A percentile compares a stretch with the other conserved stretches of the same genome.
Conservation (phyloP, 495 filamentous ascomycete genomes). For the Xylaria castorea region DNA sequence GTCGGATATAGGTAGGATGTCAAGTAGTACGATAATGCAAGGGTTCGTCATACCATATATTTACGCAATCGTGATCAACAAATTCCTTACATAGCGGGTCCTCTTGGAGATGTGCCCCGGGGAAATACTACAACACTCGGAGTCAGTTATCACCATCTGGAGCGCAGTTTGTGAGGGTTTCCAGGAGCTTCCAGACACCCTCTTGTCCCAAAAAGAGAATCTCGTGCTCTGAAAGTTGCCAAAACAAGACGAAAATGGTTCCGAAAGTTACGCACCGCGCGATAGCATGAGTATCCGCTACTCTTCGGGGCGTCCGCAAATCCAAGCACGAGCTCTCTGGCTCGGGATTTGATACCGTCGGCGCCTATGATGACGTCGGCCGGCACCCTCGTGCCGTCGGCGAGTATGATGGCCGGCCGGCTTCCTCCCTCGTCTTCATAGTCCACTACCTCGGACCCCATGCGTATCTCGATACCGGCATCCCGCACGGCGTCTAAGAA, state of each 20-base stretch:
- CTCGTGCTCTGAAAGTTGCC: conserved; percentile 52
- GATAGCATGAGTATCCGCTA: conserved; percentile 57
- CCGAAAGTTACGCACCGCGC: conserved; percentile 33
- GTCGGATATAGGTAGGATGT: background rate
- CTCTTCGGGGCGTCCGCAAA: conserved; percentile 55
- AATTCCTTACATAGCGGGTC: conserved; percentile 54
- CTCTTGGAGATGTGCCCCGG: conserved; percentile 48
- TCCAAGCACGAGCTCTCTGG: conserved; percentile 53
- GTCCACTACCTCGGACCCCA: conserved; percentile 54
- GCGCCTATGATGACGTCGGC: conserved; percentile 45
- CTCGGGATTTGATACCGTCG: conserved; percentile 56
- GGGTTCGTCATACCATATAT: conserved; percentile 49
- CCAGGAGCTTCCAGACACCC: too few relatives aligned
- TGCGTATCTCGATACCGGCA: conserved; percentile 55
- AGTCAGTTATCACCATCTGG: too few relatives aligned
- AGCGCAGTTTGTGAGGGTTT: too few relatives aligned
- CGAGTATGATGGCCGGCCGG: conserved; percentile 50
- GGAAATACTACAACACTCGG: conserved; percentile 42
- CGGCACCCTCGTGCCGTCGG: conserved; percentile 39
- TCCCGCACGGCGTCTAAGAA: conserved; percentile 57
- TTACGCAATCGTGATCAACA: conserved; percentile 56
- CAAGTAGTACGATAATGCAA: background rate
- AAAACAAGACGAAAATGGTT: too few relatives aligned
- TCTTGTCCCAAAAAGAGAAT: too few relatives aligned
- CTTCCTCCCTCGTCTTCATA: conserved; percentile 48